These are phyloP conservation scores for Paecilomyces niveus DNA, from an alignment of 2,329 filamentous ascomycete genomes.

Conservation along the genomic window DNA sequence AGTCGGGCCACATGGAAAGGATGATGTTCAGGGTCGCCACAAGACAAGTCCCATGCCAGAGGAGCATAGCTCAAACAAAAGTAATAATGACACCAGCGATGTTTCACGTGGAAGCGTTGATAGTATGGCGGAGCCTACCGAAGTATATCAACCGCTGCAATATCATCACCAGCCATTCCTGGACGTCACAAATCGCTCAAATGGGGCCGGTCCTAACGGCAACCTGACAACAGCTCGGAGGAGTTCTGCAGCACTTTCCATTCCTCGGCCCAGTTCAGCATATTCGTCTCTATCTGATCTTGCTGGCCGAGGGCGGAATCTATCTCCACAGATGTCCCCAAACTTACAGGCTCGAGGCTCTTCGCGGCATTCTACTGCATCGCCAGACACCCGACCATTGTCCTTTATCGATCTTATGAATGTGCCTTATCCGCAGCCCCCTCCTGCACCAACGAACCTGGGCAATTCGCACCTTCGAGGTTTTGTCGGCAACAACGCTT, in stretches of 20 bases:
- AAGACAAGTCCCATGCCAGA: constrained; percentile 19
- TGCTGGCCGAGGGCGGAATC: constrained; percentile 53
- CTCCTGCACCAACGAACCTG: constrained; percentile 55
- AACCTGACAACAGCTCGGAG: constrained; percentile 53
- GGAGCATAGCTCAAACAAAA: constrained; percentile 13
- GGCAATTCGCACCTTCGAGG: constrained; percentile 76
- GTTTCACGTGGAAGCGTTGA: constrained; percentile 32
- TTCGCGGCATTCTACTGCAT: constrained; percentile 44
- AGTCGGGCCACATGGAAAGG: constrained; percentile 18
- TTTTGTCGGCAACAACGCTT: constrained; percentile 81
- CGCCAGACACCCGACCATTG: constrained; percentile 51
- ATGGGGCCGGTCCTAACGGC: constrained; percentile 45
- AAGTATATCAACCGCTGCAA: constrained; percentile 41
- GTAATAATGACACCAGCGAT: constrained; percentile 15
- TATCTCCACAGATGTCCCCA: constrained; percentile 47
- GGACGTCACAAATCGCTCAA: constrained; percentile 11
- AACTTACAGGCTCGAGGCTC: constrained; percentile 41
- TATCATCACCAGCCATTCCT: constrained; percentile 46
- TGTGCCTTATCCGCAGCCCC: constrained; percentile 73
- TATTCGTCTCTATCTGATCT: constrained; percentile 70
- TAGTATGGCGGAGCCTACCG: constrained; percentile 23
- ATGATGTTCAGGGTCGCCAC: constrained; percentile 11
- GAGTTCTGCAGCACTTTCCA: constrained; percentile 48
- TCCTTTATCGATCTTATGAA: constrained; percentile 59
- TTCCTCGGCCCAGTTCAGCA: constrained; percentile 65